Evolutionary conservation across 2,329 filamentous ascomycete genomes (phyloP), one percentile per base, ranked within the genome.

Genomic region (Aspergillus arachidicola): DNA sequence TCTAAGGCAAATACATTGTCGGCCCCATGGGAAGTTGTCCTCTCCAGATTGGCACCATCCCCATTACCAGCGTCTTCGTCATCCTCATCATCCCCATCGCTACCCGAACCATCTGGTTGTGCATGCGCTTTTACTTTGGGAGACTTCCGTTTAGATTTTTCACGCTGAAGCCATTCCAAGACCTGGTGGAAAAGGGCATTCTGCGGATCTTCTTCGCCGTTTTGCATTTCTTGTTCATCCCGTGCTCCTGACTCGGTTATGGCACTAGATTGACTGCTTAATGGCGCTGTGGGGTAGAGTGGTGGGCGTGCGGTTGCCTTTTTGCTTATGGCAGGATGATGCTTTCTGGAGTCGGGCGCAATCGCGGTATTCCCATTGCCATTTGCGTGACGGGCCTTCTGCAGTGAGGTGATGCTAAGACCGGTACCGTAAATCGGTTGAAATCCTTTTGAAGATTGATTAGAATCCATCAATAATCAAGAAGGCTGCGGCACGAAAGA

Each of bases 111-210:
- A 78, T 81, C 64, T 76, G 61, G 45, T 57, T 64, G 70, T 62
- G 68, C 76, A 81, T 71, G 76, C 78, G 82, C 69, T 73, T 84
- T 72, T 26, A 81, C 77, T 72, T 84, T 87, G 57, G 84, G 83
- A 11, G 83, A 78, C 45, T 85, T 84, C 69, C 88, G 87, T 76
- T 90, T 91, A 36, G 83, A 79, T 73, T 89, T 91, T 78, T 97
- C 93, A 57, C 89, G 86, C 69, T 94, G 88, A 45, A 97, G 81
- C 94, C 94, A 98, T 68, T 92, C 88, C 30, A 87, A 85, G 16
- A 97, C 88, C 73, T 96, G 92, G 23, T 88, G 84, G 32, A 95
- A 79, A 9, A 96, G 73, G 51, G 66, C 70, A 55, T 73, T 66
- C 45, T 78, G 76, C 26, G 70, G 56, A 57, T 77, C 75, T n/a